Conservation (phyloP, 257 asterid species). For the Ajuga chamaepitys region DNA sequence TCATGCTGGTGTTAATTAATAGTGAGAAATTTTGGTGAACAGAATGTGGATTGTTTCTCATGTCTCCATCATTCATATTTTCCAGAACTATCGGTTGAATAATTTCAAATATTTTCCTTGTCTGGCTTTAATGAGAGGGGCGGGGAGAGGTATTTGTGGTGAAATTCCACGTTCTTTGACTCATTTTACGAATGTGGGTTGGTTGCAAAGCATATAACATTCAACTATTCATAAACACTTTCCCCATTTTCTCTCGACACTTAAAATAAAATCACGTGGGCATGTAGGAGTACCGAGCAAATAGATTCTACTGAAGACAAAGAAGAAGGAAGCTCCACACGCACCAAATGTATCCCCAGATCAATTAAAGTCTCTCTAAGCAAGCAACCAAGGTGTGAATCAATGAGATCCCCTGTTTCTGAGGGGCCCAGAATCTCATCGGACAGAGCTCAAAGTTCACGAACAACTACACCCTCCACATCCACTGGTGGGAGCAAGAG, state of each 20-base stretch:
- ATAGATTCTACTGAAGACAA: slow-evolving; percentile 46
- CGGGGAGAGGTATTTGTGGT: neutral
- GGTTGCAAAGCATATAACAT: neutral
- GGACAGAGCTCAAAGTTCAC: slow-evolving; percentile 52
- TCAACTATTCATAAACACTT: neutral
- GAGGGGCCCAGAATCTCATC: slow-evolving; percentile 94
- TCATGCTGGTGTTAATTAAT: neutral
- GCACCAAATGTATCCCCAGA: slow-evolving; percentile 73
- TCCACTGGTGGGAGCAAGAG: slow-evolving; percentile 80
- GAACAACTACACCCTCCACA: slow-evolving; percentile 38
- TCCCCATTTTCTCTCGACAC: neutral
- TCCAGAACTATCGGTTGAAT: neutral
- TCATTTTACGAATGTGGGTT: neutral
- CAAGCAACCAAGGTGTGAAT: slow-evolving; percentile 79
- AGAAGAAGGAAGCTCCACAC: slow-evolving; percentile 42
- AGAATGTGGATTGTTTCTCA: neutral
- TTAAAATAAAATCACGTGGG: slow-evolving; percentile 7
- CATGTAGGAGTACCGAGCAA: slow-evolving; percentile 50
- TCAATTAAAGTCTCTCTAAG: slow-evolving; percentile 66
- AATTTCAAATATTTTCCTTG: neutral
- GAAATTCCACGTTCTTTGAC: neutral
- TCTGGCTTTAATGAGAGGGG: neutral
- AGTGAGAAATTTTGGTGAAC: neutral
- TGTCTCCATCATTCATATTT: neutral
- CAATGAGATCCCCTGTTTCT: slow-evolving; percentile 83